Evolutionary conservation across 805 yeast species (phyloP).

Genomic region (Kockiozyma suomiensis): DNA sequence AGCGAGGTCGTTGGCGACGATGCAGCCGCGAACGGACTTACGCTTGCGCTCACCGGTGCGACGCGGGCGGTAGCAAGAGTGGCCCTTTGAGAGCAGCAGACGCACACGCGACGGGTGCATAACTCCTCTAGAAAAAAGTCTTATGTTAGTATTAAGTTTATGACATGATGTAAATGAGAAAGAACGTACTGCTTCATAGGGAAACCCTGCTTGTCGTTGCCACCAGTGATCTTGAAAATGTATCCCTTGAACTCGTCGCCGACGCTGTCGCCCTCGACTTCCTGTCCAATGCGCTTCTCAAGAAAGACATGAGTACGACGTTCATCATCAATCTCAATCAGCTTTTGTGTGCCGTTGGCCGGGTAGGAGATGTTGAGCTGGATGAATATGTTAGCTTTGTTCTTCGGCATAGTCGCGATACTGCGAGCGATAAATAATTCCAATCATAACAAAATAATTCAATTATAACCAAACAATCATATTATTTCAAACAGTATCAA

Average conservation of each 20-base stretch:
- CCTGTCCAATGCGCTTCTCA: conserved; percentile 99
- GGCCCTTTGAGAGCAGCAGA: conserved; percentile 88
- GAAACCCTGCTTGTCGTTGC: conserved; percentile 99
- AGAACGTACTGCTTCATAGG: conserved; percentile 89
- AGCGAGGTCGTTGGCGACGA: conserved; percentile 95
- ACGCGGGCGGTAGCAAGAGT: conserved; percentile 99
- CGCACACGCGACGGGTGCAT: conserved; percentile 99
- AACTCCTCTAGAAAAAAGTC: conserved; percentile 70
- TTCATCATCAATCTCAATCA: conserved; percentile 97
- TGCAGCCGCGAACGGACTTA: conserved; percentile 99
- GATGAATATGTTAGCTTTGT: background rate
- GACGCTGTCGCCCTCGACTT: conserved; percentile 97
- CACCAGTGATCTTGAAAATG: conserved; percentile 98
- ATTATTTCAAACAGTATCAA: background rate
- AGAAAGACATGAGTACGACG: conserved; percentile 97
- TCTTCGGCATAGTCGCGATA: too few species aligned
- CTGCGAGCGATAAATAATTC: too few species aligned
- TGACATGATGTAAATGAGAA: background rate
- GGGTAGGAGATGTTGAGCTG: conserved; percentile 99
- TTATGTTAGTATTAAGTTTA: conserved; percentile 1
- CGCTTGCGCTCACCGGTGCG: conserved; percentile 99
- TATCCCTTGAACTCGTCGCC: conserved; percentile 99
- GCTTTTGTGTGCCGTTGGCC: conserved; percentile 99
- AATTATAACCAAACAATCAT: too few species aligned
- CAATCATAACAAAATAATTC: too few species aligned